phyloP scores from a whole-genome alignment of 805 yeast genomes.

The Candida sakaeoensis region DNA sequence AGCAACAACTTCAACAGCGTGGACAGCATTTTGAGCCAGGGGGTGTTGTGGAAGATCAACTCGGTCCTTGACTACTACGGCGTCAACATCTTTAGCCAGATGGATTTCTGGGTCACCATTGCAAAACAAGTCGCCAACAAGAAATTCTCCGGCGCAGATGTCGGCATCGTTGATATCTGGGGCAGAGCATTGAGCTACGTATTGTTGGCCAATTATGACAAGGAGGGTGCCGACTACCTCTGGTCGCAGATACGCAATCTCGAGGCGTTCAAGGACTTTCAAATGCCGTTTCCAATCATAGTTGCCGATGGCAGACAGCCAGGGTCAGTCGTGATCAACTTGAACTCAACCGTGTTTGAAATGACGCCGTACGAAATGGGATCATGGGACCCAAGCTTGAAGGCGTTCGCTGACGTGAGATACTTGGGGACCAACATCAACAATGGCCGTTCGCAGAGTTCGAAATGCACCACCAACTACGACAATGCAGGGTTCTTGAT shows the following conservation, averaged over 20 bases:
- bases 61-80: slow-evolving; percentile 64
- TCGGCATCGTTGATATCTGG: slow-evolving; percentile 36
- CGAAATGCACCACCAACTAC: slow-evolving; percentile 68
- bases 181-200: slow-evolving; percentile 35
- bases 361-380: slow-evolving; percentile 38
- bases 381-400: slow-evolving; percentile 36
- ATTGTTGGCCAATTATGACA: slow-evolving; percentile 26
- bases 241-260: slow-evolving; percentile 28
- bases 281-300: slow-evolving; percentile 37
- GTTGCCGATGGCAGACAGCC: slow-evolving; percentile 59
- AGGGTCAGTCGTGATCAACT: slow-evolving; percentile 47
- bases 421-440: slow-evolving; percentile 66
- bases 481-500: slow-evolving; percentile 80
- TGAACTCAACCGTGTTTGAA: slow-evolving; percentile 60
- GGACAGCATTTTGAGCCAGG: slow-evolving; percentile 25
- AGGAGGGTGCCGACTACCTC: slow-evolving; percentile 23
- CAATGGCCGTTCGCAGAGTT: too few species aligned
- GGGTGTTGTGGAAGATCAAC: slow-evolving; percentile 52
- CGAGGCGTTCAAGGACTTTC: slow-evolving; percentile 36
- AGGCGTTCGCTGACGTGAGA: slow-evolving; percentile 47
- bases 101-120: slow-evolving; percentile 25
- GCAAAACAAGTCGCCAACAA: slow-evolving; percentile 24
- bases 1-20: slow-evolving; percentile 57
- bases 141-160: slow-evolving; percentile 24
- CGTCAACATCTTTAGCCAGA: slow-evolving; percentile 60